Evolutionary conservation across 768 basidiomycete genomes (phyloP).

Genomic region (Saitozyma podzolica): DNA sequence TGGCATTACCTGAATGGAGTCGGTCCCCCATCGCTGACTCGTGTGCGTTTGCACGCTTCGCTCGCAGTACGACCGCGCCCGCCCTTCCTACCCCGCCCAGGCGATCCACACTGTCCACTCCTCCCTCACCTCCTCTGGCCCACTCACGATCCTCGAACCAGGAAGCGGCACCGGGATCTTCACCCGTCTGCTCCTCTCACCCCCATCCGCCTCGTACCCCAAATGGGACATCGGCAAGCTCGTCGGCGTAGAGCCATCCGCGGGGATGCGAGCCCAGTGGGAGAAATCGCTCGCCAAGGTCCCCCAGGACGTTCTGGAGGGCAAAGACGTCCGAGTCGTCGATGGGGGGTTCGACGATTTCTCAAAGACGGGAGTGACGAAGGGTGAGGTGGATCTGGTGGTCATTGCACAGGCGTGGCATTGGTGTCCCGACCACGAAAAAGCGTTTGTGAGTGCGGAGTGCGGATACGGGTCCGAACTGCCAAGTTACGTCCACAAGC

Average conservation of each 20-base stretch:
- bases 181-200: conserved; percentile 69
- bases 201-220: conserved; percentile 52
- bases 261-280: conserved; percentile 80
- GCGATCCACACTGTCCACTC: conserved; percentile 64
- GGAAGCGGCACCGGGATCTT: conserved; percentile 88
- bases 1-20: neutral
- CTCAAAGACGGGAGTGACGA: conserved; percentile 17
- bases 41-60: neutral
- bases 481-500: no score
- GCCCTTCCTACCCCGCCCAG: conserved; percentile 75
- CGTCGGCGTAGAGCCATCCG: conserved; percentile 74
- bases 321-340: conserved; percentile 21
- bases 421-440: conserved; percentile 75
- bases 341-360: conserved; percentile 49
- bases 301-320: neutral
- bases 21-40: neutral
- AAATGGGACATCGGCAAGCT: conserved; percentile 54
- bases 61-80: conserved; percentile 57
- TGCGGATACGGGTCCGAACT: no score
- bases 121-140: conserved; percentile 40
- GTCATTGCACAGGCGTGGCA: conserved; percentile 72
- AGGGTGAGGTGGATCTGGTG: conserved; percentile 34
- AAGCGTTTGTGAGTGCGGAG: conserved; percentile 58
- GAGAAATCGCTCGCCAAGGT: conserved; percentile 51
- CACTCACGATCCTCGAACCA: conserved; percentile 58